Conservation (phyloP, 2,329 filamentous ascomycete genomes). For the Fonsecaea monophora region DNA sequence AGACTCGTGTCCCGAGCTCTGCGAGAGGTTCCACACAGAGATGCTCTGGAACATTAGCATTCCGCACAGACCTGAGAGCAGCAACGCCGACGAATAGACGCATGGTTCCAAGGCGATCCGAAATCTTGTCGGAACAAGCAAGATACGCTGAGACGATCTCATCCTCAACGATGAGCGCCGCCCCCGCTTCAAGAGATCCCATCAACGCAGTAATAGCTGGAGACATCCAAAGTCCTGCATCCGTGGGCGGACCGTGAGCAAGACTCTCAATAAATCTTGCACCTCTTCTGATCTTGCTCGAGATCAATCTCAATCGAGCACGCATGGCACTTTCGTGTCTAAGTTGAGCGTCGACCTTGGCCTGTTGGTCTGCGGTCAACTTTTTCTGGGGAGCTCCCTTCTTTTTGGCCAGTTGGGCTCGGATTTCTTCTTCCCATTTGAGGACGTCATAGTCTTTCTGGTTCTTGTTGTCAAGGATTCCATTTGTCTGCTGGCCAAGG, state of each 20-base stretch:
- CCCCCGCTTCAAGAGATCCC: constrained; percentile 77
- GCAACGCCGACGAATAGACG: constrained; percentile 86
- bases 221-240: constrained; percentile 87
- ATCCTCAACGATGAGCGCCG: constrained; percentile 80
- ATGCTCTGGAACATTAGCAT: constrained; percentile 73
- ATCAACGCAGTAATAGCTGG: constrained; percentile 76
- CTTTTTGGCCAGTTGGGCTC: constrained; percentile 86
- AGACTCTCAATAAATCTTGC: constrained; percentile 85
- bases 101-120: constrained; percentile 74
- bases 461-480: constrained; percentile 79
- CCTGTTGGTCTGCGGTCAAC: constrained; percentile 83
- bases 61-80: constrained; percentile 78
- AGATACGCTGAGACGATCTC: constrained; percentile 79
- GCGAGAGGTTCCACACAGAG: constrained; percentile 82
- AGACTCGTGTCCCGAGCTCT: constrained; percentile 79
- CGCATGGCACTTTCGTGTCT: constrained; percentile 85
- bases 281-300: constrained; percentile 77
- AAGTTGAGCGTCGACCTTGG: constrained; percentile 89
- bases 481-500: constrained; percentile 78
- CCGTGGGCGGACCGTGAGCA: constrained; percentile 85
- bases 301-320: constrained; percentile 70
- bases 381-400: constrained; percentile 86
- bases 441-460: constrained; percentile 93
- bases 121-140: constrained; percentile 75
- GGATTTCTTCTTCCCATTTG: constrained; percentile 95